Evolutionary conservation across 192 early-diverging fungal species (phyloP).

Genomic region (Cetraspora pellucida): DNA sequence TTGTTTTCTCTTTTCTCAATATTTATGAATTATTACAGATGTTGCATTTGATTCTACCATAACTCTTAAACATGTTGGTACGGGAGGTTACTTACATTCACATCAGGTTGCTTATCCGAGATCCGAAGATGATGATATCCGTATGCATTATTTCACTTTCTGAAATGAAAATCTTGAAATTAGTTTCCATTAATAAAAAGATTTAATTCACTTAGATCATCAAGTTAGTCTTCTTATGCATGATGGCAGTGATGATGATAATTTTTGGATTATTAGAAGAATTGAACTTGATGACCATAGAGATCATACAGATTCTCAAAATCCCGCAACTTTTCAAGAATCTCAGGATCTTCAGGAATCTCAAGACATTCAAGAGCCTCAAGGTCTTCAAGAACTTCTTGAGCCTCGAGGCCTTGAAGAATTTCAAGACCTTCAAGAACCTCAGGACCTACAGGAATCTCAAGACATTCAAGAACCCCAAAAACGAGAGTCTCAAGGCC

Average conservation of each 20-base stretch:
- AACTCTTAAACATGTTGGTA: constrained; percentile 69
- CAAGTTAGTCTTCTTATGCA: constrained; percentile 49
- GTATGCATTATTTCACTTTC: constrained; percentile 35
- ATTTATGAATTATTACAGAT: constrained; percentile 41
- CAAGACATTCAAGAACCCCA: too few relatives aligned
- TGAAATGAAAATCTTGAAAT: not conserved
- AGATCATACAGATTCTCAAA: too few relatives aligned
- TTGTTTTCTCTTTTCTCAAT: not conserved
- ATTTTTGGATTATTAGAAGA: constrained; percentile 64
- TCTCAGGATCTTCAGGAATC: too few relatives aligned
- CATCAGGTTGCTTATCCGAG: constrained; percentile 64
- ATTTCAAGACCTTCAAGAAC: too few relatives aligned
- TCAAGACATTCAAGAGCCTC: too few relatives aligned
- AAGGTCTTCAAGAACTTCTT: too few relatives aligned
- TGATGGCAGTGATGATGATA: constrained; percentile 76
- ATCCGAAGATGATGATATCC: constrained; percentile 64
- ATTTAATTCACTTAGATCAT: constrained; percentile 39
- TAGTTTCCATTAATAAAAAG: not conserved
- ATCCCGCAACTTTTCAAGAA: too few relatives aligned
- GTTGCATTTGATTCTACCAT: constrained; percentile 66
- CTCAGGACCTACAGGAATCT: too few relatives aligned
- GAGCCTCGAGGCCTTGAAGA: too few relatives aligned
- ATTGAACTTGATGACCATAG: too few relatives aligned
- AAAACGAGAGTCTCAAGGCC: too few relatives aligned
- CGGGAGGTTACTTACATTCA: constrained; percentile 83